These are phyloP conservation scores for Euryodendron excelsum DNA, from an alignment of 148 eudicot genomes.

Conservation along the genomic window DNA sequence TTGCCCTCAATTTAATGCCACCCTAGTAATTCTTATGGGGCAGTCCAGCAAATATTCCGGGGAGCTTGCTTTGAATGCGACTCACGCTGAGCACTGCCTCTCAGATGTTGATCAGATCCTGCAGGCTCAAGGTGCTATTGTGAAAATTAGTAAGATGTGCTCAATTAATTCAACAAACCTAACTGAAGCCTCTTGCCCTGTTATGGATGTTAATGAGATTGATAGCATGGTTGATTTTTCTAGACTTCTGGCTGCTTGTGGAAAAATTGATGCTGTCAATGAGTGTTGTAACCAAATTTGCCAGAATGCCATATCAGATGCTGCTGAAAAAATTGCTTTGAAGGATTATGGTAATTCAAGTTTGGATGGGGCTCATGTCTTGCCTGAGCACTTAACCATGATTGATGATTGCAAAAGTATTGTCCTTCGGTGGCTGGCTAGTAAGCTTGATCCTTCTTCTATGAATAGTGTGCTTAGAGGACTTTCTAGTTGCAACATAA, in stretches of 20 bases:
- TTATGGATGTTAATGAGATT: constrained; percentile 21
- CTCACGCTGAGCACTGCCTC: constrained; percentile 33
- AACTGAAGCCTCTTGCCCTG: constrained; percentile 29
- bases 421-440: constrained; percentile 35
- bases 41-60: constrained; percentile 18
- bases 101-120: constrained; percentile 32
- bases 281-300: constrained; percentile 36
- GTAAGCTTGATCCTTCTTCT: constrained; percentile 30
- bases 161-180: constrained; percentile 23
- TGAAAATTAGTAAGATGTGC: constrained; percentile 28
- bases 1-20: constrained; percentile 38
- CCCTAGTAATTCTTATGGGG: constrained; percentile 32
- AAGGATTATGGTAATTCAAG: not conserved
- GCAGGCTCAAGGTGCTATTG: constrained; percentile 23
- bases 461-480: constrained; percentile 25
- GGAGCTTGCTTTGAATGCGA: constrained; percentile 24
- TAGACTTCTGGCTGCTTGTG: constrained; percentile 22
- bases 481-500: constrained; percentile 30
- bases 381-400: not conserved
- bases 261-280: constrained; percentile 18
- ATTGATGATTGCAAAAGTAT: constrained; percentile 28
- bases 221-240: constrained; percentile 25
- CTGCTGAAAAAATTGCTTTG: constrained; percentile 17
- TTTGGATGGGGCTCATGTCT: not conserved
- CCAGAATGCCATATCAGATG: constrained; percentile 29